Conservation (phyloP, 202 grass and related monocot species). For the Setaria viridis region DNA sequence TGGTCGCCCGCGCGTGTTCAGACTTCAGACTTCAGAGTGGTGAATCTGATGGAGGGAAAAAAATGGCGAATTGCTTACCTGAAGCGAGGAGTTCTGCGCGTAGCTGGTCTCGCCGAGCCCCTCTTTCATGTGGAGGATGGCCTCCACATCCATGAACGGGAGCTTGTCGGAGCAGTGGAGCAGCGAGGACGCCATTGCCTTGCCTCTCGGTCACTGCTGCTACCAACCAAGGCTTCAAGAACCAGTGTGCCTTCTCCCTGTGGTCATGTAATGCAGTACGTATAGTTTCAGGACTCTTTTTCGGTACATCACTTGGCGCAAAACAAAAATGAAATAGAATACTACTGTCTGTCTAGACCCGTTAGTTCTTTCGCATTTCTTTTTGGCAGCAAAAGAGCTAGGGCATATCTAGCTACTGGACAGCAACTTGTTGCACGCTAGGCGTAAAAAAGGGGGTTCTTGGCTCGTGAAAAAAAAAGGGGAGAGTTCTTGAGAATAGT, state of each 20-base stretch:
- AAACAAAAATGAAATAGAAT: not conserved
- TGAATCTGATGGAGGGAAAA: not conserved
- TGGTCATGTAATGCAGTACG: conserved; percentile 25
- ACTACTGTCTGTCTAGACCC: not conserved
- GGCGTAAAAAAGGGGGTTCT: conserved; percentile 18
- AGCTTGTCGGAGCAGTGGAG: conserved; percentile 65
- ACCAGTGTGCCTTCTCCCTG: conserved; percentile 40
- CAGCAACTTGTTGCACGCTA: conserved; percentile 33
- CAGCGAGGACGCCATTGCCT: conserved; percentile 72
- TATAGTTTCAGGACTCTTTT: conserved; percentile 42
- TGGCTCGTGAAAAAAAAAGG: not conserved
- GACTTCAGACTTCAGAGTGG: not conserved
- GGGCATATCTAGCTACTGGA: conserved; percentile 33
- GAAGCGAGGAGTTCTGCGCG: conserved; percentile 93
- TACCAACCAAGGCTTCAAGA: not conserved
- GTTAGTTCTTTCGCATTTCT: not conserved
- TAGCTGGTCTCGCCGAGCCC: conserved; percentile 91
- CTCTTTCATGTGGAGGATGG: conserved; percentile 94
- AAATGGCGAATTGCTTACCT: conserved; percentile 44
- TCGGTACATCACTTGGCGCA: not conserved
- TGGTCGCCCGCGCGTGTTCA: not conserved
- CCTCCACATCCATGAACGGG: conserved; percentile 79
- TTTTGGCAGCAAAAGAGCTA: conserved; percentile 11
- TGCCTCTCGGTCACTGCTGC: conserved; percentile 12
- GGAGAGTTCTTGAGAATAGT: conserved; percentile 27